These are phyloP conservation scores for Anethum foeniculum DNA, from an alignment of 140 eudicot species.

Conservation along the genomic window DNA sequence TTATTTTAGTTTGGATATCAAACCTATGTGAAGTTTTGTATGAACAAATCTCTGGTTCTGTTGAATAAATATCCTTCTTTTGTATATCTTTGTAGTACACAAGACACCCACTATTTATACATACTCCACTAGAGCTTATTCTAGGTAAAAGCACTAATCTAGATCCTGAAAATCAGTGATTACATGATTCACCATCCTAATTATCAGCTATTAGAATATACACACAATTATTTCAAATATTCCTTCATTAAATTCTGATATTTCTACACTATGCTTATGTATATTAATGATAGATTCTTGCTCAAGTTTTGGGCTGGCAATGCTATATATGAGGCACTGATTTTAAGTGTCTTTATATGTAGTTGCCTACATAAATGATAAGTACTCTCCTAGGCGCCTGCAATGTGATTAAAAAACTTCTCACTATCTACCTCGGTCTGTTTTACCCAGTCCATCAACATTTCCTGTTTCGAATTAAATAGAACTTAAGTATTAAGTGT, in stretches of 20 bases:
- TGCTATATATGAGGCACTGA: neutral
- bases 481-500: neutral
- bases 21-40: neutral
- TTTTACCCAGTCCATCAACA: neutral
- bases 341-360: neutral
- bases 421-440: neutral
- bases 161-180: neutral
- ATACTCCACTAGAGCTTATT: neutral
- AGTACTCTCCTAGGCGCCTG: neutral
- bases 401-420: neutral
- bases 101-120: neutral
- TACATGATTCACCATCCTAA: neutral
- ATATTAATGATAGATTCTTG: neutral
- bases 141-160: neutral
- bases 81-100: too few relatives aligned
- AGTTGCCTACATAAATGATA: neutral
- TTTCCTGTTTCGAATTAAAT: neutral
- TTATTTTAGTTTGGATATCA: neutral
- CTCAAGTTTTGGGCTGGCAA: neutral
- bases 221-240: neutral
- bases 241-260: neutral
- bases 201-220: neutral
- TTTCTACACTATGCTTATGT: too few relatives aligned
- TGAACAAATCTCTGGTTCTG: too few relatives aligned
- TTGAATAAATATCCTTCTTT: too few relatives aligned